Evolutionary conservation across 345 rosid species (phyloP).

Genomic region (Populus deltoides): DNA sequence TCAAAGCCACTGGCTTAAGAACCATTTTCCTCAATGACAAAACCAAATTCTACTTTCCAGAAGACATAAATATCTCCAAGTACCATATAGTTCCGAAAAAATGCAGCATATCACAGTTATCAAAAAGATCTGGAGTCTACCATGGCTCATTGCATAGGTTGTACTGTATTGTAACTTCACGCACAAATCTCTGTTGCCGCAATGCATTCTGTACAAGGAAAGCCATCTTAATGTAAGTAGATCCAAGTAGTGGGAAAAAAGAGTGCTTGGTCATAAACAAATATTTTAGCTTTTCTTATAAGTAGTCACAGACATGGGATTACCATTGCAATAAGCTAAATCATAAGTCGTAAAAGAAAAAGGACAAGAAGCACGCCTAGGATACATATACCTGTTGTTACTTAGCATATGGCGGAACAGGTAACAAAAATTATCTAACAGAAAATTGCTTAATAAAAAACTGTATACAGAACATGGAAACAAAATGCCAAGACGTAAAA

Average conservation of each 20-base stretch:
- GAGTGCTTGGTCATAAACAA: neutral
- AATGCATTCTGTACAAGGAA: constrained; percentile 69
- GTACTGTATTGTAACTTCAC: constrained; percentile 98
- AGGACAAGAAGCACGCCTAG: neutral
- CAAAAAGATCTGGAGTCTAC: constrained; percentile 38
- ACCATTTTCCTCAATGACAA: neutral
- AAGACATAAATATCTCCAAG: neutral
- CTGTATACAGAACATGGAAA: neutral
- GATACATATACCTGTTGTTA: neutral
- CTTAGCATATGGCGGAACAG: neutral
- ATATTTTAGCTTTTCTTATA: neutral
- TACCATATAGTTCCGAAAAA: constrained; percentile 1
- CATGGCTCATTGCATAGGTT: constrained; percentile 99
- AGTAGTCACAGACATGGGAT: neutral
- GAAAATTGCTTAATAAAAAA: no score
- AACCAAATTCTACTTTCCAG: neutral
- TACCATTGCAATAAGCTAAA: neutral
- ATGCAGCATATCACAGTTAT: neutral
- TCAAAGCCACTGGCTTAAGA: neutral
- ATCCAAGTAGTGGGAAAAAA: neutral
- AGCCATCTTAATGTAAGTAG: constrained; percentile 11
- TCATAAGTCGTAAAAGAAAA: neutral
- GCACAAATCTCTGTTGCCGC: constrained; percentile 94
- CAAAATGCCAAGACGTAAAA: neutral
- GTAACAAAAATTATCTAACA: neutral